Percentiles rank a stretch among this genome's conserved stretches.
Evolutionary conservation across 2,329 filamentous ascomycete species (phyloP).

Genomic region (Ramularia collo-cygni): DNA sequence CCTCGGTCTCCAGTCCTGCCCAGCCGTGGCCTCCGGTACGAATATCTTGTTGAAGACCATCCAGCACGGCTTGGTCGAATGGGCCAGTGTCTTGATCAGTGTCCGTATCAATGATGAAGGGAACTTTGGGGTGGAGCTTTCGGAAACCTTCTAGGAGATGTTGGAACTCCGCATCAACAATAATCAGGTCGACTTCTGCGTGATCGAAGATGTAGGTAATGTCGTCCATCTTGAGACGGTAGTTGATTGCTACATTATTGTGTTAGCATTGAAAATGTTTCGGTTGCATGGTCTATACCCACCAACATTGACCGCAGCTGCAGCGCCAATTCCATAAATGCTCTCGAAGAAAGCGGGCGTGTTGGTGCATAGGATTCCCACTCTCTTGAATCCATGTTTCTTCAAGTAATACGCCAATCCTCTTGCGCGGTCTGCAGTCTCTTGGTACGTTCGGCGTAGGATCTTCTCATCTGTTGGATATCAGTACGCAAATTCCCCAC

Average conservation of each 20-base stretch:
- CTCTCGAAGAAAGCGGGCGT: slow-evolving; percentile 90
- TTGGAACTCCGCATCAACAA: slow-evolving; percentile 77
- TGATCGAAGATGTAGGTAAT: slow-evolving; percentile 86
- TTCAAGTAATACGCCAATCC: slow-evolving; percentile 83
- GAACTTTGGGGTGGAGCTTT: slow-evolving; percentile 54
- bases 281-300: slow-evolving; percentile 14
- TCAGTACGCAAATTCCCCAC: slow-evolving; percentile 35
- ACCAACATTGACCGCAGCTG: slow-evolving; percentile 69
- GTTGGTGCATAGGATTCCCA: slow-evolving; percentile 84
- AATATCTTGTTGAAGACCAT: slow-evolving; percentile 68
- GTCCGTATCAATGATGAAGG: slow-evolving; percentile 75
- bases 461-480: slow-evolving; percentile 50
- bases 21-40: slow-evolving; percentile 64
- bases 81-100: slow-evolving; percentile 72
- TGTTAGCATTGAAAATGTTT: too few relatives aligned
- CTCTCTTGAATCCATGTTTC: slow-evolving; percentile 64
- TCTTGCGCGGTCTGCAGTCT: slow-evolving; percentile 77
- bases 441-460: slow-evolving; percentile 68
- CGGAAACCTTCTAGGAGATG: slow-evolving; percentile 62
- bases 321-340: slow-evolving; percentile 79
- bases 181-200: slow-evolving; percentile 76
- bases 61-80: slow-evolving; percentile 75
- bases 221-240: slow-evolving; percentile 73
- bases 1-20: slow-evolving; percentile 65
- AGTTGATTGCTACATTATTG: slow-evolving; percentile 50